Evolutionary conservation across 2,329 filamentous ascomycete species (phyloP).

Genomic region (Hypoxylon sp.): DNA sequence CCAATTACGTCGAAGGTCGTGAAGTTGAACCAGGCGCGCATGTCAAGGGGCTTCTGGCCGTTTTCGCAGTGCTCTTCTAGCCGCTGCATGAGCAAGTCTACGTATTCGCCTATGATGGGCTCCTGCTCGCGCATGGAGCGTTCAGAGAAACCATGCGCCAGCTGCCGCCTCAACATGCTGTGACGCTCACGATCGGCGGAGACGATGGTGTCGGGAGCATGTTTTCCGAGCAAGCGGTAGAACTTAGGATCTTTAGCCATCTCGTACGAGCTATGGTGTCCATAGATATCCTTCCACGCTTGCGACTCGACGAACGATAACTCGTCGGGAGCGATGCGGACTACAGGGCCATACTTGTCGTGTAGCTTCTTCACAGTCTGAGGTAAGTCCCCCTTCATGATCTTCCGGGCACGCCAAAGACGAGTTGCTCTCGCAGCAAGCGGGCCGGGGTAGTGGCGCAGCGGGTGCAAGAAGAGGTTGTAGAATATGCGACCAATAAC

Average conservation of each 20-base stretch:
- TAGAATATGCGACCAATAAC: conserved; percentile 13
- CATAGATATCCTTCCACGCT: conserved; percentile 57
- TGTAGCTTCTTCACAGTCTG: conserved; percentile 16
- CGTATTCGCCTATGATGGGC: conserved; percentile 46
- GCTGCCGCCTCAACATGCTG: conserved; percentile 12
- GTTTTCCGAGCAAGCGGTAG: not conserved
- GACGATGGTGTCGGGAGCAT: conserved; percentile 3
- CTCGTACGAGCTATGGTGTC: conserved; percentile 51
- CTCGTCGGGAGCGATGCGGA: conserved; percentile 60
- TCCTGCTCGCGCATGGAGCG: conserved; percentile 46
- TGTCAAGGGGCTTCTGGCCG: conserved; percentile 45
- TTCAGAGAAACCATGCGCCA: conserved; percentile 21
- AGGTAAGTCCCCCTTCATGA: conserved; percentile 1
- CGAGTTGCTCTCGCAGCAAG: conserved; percentile 6
- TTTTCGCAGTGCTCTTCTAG: conserved; percentile 36
- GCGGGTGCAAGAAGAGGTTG: conserved; percentile 35
- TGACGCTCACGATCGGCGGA: conserved; percentile 4
- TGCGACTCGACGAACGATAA: conserved; percentile 58
- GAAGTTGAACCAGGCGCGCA: conserved; percentile 48
- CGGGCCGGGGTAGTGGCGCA: conserved; percentile 33
- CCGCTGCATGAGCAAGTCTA: conserved; percentile 41
- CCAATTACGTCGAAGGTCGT: conserved; percentile 54
- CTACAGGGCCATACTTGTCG: conserved; percentile 49
- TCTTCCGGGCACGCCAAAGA: conserved; percentile 8
- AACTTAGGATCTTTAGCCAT: conserved; percentile 28